These are phyloP conservation scores for Cenchrus fungigraminus DNA, from an alignment of 176 grass and related monocot genomes.

Conservation along the genomic window DNA sequence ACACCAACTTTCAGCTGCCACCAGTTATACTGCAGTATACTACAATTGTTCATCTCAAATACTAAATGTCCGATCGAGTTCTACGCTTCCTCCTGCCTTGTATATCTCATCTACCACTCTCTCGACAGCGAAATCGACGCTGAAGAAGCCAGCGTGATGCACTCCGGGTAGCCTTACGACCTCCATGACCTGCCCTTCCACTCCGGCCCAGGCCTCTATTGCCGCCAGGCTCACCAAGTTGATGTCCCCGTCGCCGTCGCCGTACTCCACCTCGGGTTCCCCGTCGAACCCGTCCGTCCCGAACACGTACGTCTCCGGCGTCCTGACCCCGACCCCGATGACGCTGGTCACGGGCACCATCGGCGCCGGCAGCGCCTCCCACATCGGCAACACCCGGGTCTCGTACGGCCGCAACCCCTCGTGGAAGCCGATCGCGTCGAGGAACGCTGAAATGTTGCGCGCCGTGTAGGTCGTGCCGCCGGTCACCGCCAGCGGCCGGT, in stretches of 20 bases:
- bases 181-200: slow-evolving; percentile 45
- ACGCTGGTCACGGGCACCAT: slow-evolving; percentile 72
- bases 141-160: slow-evolving; percentile 45
- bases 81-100: not conserved
- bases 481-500: slow-evolving; percentile 48
- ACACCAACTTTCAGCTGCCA: not conserved
- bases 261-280: slow-evolving; percentile 53
- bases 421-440: slow-evolving; percentile 62
- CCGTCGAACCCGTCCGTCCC: slow-evolving; percentile 43
- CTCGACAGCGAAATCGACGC: slow-evolving; percentile 5
- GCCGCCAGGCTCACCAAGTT: slow-evolving; percentile 63
- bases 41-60: not conserved
- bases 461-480: slow-evolving; percentile 50
- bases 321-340: slow-evolving; percentile 53
- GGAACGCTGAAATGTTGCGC: slow-evolving; percentile 37
- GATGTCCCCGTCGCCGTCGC: slow-evolving; percentile 70
- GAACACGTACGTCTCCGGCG: slow-evolving; percentile 55
- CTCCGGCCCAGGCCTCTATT: slow-evolving; percentile 43
- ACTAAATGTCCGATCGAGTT: not conserved
- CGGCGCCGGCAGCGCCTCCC: slow-evolving; percentile 32
- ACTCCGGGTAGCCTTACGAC: slow-evolving; percentile 59
- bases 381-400: slow-evolving; percentile 61
- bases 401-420: slow-evolving; percentile 59
- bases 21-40: not conserved
- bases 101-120: slow-evolving; percentile 31